A percentile compares a stretch with the other conserved stretches of the same genome.
Conservation (phyloP, 805 yeast species). For the Candida silvicultrix region DNA sequence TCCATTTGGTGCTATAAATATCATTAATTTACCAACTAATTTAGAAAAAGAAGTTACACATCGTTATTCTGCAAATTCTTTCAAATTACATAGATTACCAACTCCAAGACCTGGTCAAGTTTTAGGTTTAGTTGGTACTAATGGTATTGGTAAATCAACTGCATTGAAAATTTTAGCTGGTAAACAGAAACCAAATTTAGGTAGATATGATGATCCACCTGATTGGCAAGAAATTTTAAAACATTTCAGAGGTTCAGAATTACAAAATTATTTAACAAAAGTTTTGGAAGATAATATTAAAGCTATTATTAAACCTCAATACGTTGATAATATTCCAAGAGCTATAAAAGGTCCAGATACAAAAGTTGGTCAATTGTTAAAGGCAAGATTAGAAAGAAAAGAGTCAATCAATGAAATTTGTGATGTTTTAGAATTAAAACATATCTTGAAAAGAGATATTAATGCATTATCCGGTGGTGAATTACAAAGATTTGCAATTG, state of each 20-base stretch:
- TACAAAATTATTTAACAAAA: slow-evolving; percentile 93
- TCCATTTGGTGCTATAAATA: slow-evolving; percentile 95
- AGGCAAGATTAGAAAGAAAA: slow-evolving; percentile 66
- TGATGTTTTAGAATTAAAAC: slow-evolving; percentile 64
- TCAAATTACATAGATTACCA: slow-evolving; percentile 94
- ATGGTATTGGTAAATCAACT: slow-evolving; percentile 98
- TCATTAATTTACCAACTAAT: slow-evolving; percentile 94
- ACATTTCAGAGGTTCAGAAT: slow-evolving; percentile 93
- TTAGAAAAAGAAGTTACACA: slow-evolving; percentile 90
- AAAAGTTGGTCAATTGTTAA: slow-evolving; percentile 79
- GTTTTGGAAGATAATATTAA: slow-evolving; percentile 89
- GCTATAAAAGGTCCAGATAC: slow-evolving; percentile 88
- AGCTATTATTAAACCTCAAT: slow-evolving; percentile 98
- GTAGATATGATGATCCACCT: slow-evolving; percentile 92
- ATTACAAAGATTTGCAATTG: slow-evolving; percentile 96
- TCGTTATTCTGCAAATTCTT: slow-evolving; percentile 95
- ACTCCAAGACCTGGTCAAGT: slow-evolving; percentile 99
- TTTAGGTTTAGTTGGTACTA: slow-evolving; percentile 94
- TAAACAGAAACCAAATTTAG: slow-evolving; percentile 95
- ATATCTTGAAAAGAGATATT: slow-evolving; percentile 82
- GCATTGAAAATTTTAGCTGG: slow-evolving; percentile 96
- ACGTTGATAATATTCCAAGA: slow-evolving; percentile 95
- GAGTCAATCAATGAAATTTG: slow-evolving; percentile 61
- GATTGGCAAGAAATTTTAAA: slow-evolving; percentile 92
- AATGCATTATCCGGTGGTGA: slow-evolving; percentile 95